phyloP scores from a whole-genome alignment of 164 flowering plant genomes.

The Nymphaea colorata region DNA sequence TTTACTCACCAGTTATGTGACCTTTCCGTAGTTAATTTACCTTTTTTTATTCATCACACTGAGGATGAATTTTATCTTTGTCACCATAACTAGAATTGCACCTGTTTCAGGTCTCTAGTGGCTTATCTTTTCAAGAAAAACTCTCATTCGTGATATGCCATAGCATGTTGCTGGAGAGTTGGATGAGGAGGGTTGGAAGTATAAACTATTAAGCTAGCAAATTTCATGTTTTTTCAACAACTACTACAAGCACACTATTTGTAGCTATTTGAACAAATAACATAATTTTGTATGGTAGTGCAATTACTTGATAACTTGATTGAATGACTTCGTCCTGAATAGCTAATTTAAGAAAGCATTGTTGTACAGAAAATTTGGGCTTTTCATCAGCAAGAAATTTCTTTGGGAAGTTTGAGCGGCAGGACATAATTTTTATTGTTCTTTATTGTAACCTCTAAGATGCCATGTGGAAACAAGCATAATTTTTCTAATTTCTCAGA shows the following conservation, averaged over 20 bases:
- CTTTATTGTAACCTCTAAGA: not conserved
- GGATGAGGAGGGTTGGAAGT: not conserved
- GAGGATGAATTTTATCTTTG: no score
- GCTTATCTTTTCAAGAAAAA: not conserved
- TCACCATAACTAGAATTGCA: not conserved
- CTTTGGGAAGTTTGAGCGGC: not conserved
- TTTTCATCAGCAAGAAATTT: not conserved
- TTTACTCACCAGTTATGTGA: no score
- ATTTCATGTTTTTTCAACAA: not conserved
- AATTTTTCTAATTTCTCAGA: no score
- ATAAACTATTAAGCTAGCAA: not conserved
- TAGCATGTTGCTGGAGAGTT: not conserved
- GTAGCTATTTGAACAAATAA: not conserved
- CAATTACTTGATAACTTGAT: no score
- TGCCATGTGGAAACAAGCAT: not conserved
- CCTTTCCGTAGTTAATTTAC: no score
- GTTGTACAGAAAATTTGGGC: no score
- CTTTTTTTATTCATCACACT: no score
- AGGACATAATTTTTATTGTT: no score
- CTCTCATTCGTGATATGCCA: not conserved
- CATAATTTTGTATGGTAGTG: not conserved
- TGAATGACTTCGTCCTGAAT: not conserved
- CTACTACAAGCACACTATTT: not conserved
- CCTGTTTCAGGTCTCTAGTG: not conserved
- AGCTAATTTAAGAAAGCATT: not conserved